These are phyloP conservation scores for Penicillium goetzii DNA, from an alignment of 495 filamentous ascomycete genomes.

Conservation along the genomic window DNA sequence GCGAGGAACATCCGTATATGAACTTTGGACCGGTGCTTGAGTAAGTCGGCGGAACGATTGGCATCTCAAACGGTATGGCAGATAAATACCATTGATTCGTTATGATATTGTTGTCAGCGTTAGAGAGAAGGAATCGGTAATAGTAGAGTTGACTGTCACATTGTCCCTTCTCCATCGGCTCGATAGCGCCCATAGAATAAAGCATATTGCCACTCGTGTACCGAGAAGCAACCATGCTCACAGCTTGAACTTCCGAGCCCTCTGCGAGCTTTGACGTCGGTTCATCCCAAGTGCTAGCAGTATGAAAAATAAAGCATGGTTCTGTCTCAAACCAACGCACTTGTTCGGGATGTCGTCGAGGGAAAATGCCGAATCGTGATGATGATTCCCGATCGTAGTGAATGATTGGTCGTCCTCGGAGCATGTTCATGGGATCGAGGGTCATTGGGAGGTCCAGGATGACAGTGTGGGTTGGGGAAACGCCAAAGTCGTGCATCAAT, in stretches of 20 bases:
- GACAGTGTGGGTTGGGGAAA: conserved; percentile 59
- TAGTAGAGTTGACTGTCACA: conserved; percentile 71
- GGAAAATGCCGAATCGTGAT: conserved; percentile 67
- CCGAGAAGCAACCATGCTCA: conserved; percentile 66
- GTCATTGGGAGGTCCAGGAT: conserved; percentile 69
- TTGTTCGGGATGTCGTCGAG: conserved; percentile 54
- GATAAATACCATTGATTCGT: conserved; percentile 15
- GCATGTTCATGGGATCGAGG: conserved; percentile 61
- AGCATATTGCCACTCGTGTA: conserved; percentile 61
- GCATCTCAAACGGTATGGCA: conserved; percentile 18
- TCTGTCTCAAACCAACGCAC: conserved; percentile 67
- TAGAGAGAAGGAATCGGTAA: conserved; percentile 51
- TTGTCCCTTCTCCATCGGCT: conserved; percentile 51
- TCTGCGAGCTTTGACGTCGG: not conserved
- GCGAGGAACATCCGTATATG: conserved; percentile 17
- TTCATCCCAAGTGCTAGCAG: conserved; percentile 66
- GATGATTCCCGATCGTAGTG: conserved; percentile 54
- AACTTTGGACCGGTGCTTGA: not conserved
- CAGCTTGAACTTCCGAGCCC: conserved; percentile 23
- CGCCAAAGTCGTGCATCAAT: conserved; percentile 76
- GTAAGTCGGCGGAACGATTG: not conserved
- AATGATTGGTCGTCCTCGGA: conserved; percentile 55
- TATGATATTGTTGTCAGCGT: not conserved
- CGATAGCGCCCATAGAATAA: conserved; percentile 60
- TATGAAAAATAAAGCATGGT: conserved; percentile 68